phyloP scores from a whole-genome alignment of 352 stramenopile genomes.

The Globisporangium nagaii region DNA sequence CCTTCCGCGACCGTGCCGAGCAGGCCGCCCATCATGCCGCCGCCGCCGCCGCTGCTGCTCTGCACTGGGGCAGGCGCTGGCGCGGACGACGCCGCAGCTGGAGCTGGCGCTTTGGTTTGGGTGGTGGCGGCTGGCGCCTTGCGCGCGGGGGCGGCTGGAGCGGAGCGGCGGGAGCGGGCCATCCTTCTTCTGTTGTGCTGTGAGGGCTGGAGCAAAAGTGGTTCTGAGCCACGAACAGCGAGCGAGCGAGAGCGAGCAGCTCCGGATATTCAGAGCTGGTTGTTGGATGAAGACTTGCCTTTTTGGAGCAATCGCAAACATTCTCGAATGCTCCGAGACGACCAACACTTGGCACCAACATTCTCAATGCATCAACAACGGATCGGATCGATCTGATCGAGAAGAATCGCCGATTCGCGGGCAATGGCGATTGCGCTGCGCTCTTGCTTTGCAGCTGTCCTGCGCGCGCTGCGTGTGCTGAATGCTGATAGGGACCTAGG shows the following conservation, averaged over 20 bases:
- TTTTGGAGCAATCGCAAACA: too few relatives aligned
- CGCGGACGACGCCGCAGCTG: constrained; percentile 11
- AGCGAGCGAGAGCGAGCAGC: too few relatives aligned
- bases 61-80: constrained; percentile 28
- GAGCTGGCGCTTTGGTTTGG: too few relatives aligned
- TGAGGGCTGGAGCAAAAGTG: constrained; percentile 2
- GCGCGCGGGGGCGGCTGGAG: constrained; percentile 30
- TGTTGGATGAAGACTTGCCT: neutral
- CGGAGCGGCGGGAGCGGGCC: constrained; percentile 62
- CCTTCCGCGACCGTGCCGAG: constrained; percentile 93
- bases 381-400: too few relatives aligned
- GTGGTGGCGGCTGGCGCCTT: constrained; percentile 29
- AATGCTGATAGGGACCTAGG: too few relatives aligned
- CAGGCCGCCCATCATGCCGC: constrained; percentile 89
- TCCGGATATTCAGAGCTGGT: too few relatives aligned
- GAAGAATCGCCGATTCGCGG: too few relatives aligned
- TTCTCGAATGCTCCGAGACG: constrained; percentile 11
- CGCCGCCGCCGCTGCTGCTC: constrained; percentile 20
- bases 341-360: constrained; percentile 9
- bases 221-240: constrained; percentile 5
- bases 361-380: constrained; percentile 1
- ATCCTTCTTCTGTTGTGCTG: constrained; percentile 23
- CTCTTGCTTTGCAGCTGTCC: too few relatives aligned
- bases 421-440: too few relatives aligned
- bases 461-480: too few relatives aligned